Evolutionary conservation across 2,329 filamentous ascomycete genomes (phyloP), one percentile per base, ranked within the genome.

Genomic region (Colletotrichum magnum): DNA sequence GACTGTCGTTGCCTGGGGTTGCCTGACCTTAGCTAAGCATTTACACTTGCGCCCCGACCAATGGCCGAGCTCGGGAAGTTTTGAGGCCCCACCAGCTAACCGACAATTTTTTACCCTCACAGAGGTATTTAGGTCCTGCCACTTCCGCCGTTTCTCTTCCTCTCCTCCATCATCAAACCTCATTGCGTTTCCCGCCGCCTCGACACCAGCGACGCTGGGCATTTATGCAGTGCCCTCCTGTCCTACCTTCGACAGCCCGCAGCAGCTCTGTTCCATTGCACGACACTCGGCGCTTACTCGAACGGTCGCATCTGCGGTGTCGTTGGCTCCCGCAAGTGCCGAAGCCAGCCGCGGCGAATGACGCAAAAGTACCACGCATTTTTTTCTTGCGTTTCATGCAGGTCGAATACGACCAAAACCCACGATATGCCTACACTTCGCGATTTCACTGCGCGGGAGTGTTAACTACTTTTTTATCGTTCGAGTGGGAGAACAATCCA

Each of bases 341-440:
- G 26, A n/a, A 32, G 32, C 48, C 24, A 43, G 28, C 15, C 9
- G 24, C 50, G 28, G 32, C 32, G 48, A 39, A 41, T 5, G 21
- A 21, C 12, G 12, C 26, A 28, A 41, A 36, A 36, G 47, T 47
- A 53, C 9, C 21, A 32, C 9, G 13, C 41, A 16, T 18, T 32
- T 28, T 43, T 41, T 53, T 18, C 36, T 24, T 39, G 7, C 10
- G 10, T 26, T 52, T 6, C 28, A 7, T 21, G 36, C 21, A 5
- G 54, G 62, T 50, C 54, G 13, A 3, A 6, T 21, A 7, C 12
- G 45, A 59, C 47, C 39, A 74, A 74, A 79, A 78, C 83, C 86
- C 87, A 89, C 87, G 82, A 82, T 84, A 85, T 89, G 86, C 87
- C 87, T 89, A 85, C 88, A 88, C 87, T 83, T 86, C 80, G 83